phyloP scores from a whole-genome alignment of 345 rosid species.

The Isatis tinctoria region DNA sequence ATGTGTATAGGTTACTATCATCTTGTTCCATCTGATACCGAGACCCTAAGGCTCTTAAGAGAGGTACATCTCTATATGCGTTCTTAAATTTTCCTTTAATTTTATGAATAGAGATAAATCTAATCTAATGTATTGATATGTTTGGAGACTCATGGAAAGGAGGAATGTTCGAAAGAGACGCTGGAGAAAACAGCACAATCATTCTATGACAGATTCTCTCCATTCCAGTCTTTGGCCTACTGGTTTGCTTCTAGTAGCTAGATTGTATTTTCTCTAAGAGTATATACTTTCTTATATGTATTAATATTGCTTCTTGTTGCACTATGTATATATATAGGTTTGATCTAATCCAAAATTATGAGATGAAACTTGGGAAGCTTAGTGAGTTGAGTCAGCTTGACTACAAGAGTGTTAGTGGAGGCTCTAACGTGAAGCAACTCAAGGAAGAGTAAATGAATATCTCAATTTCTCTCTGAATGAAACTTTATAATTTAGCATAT shows the following conservation, averaged over 20 bases:
- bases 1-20: slow-evolving; percentile 50
- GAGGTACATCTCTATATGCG: slow-evolving; percentile 27
- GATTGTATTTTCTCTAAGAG: background rate
- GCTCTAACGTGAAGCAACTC: background rate
- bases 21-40: slow-evolving; percentile 42
- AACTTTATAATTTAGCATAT: too few species aligned
- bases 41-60: slow-evolving; percentile 41
- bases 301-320: background rate
- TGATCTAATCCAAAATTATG: slow-evolving; percentile 1
- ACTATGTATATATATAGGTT: background rate
- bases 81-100: background rate
- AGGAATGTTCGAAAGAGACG: slow-evolving; percentile 4
- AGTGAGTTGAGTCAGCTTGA: background rate
- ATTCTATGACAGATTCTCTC: slow-evolving; percentile 9
- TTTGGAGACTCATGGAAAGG: slow-evolving; percentile 6
- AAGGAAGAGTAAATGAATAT: background rate
- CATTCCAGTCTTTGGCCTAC: slow-evolving; percentile 20
- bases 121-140: background rate
- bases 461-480: background rate
- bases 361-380: slow-evolving; percentile 9
- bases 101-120: background rate
- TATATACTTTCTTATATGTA: background rate
- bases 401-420: background rate
- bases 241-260: background rate
- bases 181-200: background rate